phyloP scores from a whole-genome alignment of 805 yeast species.

The Debaryomyces castellii region DNA sequence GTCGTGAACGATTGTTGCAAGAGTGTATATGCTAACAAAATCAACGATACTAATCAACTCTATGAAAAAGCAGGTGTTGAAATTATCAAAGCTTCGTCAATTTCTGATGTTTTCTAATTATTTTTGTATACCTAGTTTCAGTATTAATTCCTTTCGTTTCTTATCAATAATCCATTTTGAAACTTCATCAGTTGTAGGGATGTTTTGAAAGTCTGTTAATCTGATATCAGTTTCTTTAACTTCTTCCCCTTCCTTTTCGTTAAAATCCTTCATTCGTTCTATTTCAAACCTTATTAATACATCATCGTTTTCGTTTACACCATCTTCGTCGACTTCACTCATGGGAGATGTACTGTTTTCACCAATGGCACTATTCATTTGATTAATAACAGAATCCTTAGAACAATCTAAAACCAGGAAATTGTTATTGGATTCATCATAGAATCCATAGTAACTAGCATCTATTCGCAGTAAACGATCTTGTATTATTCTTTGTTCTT shows the following conservation, averaged over 20 bases:
- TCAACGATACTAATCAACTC: slow-evolving; percentile 28
- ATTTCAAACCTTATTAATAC: slow-evolving; percentile 28
- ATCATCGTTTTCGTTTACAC: slow-evolving; percentile 8
- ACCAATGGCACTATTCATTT: slow-evolving; percentile 13
- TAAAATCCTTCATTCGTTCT: slow-evolving; percentile 19
- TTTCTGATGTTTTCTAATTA: neutral
- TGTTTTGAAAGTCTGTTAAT: neutral
- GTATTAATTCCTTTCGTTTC: slow-evolving; percentile 43
- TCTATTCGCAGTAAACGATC: slow-evolving; percentile 25
- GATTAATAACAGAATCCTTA: slow-evolving; percentile 6
- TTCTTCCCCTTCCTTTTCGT: slow-evolving; percentile 3
- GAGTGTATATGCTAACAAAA: slow-evolving; percentile 52
- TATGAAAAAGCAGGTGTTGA: slow-evolving; percentile 35
- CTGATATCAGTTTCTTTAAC: slow-evolving; percentile 19
- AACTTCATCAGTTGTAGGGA: slow-evolving; percentile 41
- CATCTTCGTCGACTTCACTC: neutral
- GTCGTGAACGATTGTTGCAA: slow-evolving; percentile 59
- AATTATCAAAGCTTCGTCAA: slow-evolving; percentile 12
- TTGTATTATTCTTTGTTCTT: slow-evolving; percentile 17
- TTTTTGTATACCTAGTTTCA: slow-evolving; percentile 7
- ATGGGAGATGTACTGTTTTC: slow-evolving; percentile 2
- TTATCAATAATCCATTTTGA: slow-evolving; percentile 46
- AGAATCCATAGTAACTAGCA: slow-evolving; percentile 44
- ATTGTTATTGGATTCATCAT: slow-evolving; percentile 21
- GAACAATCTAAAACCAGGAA: neutral